These are phyloP conservation scores for Podosphaera xanthii DNA, from an alignment of 2,329 filamentous ascomycete genomes.

Conservation along the genomic window DNA sequence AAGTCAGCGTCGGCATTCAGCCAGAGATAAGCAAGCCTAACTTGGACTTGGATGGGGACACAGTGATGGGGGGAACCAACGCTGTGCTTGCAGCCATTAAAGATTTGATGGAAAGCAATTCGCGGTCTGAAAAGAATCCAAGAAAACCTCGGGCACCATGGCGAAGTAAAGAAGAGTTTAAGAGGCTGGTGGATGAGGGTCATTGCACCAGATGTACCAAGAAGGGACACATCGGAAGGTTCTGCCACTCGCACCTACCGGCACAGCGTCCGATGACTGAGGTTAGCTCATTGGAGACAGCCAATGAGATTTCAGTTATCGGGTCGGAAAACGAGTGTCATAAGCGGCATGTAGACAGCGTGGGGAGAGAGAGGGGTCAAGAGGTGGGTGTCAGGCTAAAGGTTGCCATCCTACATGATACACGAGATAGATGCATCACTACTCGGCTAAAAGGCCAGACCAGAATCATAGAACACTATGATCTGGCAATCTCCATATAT, in stretches of 20 bases:
- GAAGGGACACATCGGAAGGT: background rate
- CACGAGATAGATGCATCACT: too few relatives aligned
- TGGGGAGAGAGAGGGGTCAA: too few relatives aligned
- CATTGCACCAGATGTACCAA: background rate
- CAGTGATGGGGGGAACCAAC: too few relatives aligned
- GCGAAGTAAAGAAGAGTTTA: background rate
- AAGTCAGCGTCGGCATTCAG: background rate
- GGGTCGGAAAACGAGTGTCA: background rate
- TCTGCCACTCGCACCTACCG: background rate
- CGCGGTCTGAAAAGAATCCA: too few relatives aligned
- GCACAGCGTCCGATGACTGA: background rate
- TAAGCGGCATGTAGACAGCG: too few relatives aligned
- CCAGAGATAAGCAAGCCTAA: background rate
- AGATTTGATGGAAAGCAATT: background rate
- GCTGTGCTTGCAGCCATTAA: background rate
- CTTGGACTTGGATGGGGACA: background rate
- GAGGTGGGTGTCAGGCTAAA: too few relatives aligned
- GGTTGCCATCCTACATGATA: too few relatives aligned
- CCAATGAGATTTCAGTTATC: background rate
- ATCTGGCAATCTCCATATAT: too few relatives aligned
- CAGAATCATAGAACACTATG: too few relatives aligned
- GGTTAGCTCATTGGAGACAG: background rate
- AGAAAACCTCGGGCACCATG: background rate
- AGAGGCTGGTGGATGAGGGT: background rate
- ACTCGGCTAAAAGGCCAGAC: too few relatives aligned